Percentiles rank a stretch among this genome's conserved stretches.
phyloP scores from a whole-genome alignment of 768 basidiomycete genomes.

The Trametes punicea region DNA sequence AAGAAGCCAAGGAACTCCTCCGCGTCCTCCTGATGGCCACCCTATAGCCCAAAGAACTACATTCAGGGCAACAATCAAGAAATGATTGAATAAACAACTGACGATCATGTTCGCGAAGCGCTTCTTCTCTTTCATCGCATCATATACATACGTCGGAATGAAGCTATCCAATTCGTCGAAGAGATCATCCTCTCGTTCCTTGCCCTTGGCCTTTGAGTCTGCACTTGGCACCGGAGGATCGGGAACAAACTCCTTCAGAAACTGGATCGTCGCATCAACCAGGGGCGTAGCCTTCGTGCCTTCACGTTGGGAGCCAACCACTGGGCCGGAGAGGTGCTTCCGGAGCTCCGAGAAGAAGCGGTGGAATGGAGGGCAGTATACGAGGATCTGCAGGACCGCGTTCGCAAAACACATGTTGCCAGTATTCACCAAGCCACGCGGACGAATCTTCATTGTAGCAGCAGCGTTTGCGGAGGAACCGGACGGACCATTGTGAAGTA shows the following conservation, averaged over 20 bases:
- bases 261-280: constrained; percentile 65
- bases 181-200: constrained; percentile 38
- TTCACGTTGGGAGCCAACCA: constrained; percentile 29
- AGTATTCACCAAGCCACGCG: constrained; percentile 86
- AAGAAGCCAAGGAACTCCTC: constrained; percentile 99
- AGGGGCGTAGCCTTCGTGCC: constrained; percentile 46
- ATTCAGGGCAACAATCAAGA: constrained; percentile 3
- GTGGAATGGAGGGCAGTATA: constrained; percentile 88
- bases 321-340: constrained; percentile 41
- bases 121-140: constrained; percentile 91
- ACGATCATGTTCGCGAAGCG: constrained; percentile 92
- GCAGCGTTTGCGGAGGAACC: constrained; percentile 11
- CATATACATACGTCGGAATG: constrained; percentile 82
- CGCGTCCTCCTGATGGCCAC: constrained; percentile 95
- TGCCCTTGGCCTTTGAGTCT: constrained; percentile 39
- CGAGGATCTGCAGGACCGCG: constrained; percentile 84
- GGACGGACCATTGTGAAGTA: constrained; percentile 45
- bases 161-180: constrained; percentile 70
- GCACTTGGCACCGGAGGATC: constrained; percentile 23
- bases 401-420: constrained; percentile 99
- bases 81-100: constrained; percentile 28
- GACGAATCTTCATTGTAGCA: constrained; percentile 39
- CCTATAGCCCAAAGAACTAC: constrained; percentile 36
- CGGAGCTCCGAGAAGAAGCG: constrained; percentile 72
- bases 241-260: constrained; percentile 71